A percentile compares a stretch with the other conserved stretches of the same genome.
These are phyloP conservation scores for Saksenaea oblongispora DNA, from an alignment of 371 early-diverging fungal genomes.

Conservation along the genomic window DNA sequence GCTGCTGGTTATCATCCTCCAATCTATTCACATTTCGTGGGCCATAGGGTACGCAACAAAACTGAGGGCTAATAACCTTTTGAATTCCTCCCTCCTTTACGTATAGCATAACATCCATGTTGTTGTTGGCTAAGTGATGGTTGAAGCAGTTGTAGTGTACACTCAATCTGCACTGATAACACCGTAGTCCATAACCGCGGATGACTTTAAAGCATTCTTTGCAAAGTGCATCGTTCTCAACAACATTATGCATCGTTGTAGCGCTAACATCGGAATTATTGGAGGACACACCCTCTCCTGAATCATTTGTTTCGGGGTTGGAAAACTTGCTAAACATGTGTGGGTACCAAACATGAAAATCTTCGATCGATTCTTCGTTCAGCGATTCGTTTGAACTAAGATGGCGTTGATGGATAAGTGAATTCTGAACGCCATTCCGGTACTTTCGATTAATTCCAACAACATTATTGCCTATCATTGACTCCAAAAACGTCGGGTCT, in stretches of 20 bases:
- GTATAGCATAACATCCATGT: slow-evolving; percentile 43
- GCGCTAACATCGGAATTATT: background rate
- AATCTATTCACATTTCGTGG: slow-evolving; percentile 18
- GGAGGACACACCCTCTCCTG: background rate
- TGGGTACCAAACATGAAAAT: slow-evolving; percentile 45
- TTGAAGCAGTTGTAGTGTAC: slow-evolving; percentile 43
- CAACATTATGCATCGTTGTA: slow-evolving; percentile 21
- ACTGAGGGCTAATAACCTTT: slow-evolving; percentile 50
- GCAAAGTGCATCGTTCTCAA: slow-evolving; percentile 36
- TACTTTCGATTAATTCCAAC: slow-evolving; percentile 21
- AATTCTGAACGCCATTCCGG: background rate
- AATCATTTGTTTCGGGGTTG: slow-evolving; percentile 7
- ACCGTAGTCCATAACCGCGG: slow-evolving; percentile 52
- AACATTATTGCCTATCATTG: slow-evolving; percentile 21
- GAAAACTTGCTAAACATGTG: slow-evolving; percentile 34
- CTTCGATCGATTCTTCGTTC: slow-evolving; percentile 1
- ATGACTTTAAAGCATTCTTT: slow-evolving; percentile 54
- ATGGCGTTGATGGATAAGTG: background rate
- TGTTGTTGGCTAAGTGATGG: slow-evolving; percentile 19
- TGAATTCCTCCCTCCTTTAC: slow-evolving; percentile 47
- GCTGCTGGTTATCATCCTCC: background rate
- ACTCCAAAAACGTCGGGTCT: slow-evolving; percentile 17
- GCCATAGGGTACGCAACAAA: slow-evolving; percentile 30
- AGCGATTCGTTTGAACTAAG: background rate
- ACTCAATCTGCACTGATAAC: slow-evolving; percentile 53